phyloP scores from a whole-genome alignment of 2,329 filamentous ascomycete species.

The Stemphylium beticola region DNA sequence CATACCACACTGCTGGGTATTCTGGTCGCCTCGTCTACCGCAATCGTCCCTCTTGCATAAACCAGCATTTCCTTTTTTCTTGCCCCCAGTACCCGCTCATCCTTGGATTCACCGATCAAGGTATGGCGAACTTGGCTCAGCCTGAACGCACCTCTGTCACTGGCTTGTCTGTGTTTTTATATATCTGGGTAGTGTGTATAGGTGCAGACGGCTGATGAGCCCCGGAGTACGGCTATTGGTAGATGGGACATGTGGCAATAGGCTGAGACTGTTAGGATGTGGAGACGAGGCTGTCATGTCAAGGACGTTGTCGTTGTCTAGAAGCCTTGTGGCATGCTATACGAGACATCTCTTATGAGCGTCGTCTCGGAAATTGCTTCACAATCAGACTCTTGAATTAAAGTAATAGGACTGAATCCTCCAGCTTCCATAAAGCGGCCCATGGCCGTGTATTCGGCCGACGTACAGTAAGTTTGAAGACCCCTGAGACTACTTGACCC shows the following conservation, averaged over 20 bases:
- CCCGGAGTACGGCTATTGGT: background rate
- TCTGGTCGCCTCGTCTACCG: constrained; percentile 9
- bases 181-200: background rate
- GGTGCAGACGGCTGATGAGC: background rate
- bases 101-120: constrained; percentile 5
- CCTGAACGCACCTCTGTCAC: background rate
- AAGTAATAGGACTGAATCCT: background rate
- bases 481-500: background rate
- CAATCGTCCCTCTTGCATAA: constrained; percentile 9
- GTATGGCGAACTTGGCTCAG: constrained; percentile 1
- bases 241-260: background rate
- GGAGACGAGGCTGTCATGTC: background rate
- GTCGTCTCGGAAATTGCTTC: background rate
- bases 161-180: constrained; percentile 7
- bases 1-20: constrained; percentile 5
- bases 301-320: background rate
- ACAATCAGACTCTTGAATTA: background rate
- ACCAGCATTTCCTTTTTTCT: constrained; percentile 13
- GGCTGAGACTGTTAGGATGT: constrained; percentile 9
- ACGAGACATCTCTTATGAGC: background rate
- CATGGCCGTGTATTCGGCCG: background rate
- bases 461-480: background rate
- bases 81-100: constrained; percentile 1
- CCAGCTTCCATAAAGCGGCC: background rate
- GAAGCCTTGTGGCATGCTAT: background rate